Evolutionary conservation across 495 filamentous ascomycete species (phyloP).

Genomic region (Talaromyces thailandensis): DNA sequence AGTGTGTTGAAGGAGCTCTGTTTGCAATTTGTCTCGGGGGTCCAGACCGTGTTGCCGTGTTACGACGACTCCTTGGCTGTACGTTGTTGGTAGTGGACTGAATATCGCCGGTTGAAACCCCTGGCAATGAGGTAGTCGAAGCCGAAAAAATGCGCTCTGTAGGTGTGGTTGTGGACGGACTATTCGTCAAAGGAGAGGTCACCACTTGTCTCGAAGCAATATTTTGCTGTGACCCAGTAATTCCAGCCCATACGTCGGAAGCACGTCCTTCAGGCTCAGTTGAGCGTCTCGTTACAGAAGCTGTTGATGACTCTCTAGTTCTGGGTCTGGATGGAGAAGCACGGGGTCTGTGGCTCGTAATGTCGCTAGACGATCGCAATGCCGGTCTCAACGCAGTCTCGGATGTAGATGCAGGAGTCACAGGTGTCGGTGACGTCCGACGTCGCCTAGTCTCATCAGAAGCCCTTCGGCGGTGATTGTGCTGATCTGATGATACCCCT

Average conservation of each 20-base stretch:
- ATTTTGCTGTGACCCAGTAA: slow-evolving; percentile 14
- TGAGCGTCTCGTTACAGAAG: slow-evolving; percentile 23
- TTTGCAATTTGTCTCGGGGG: slow-evolving; percentile 25
- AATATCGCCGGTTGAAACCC: not conserved
- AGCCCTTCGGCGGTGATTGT: slow-evolving; percentile 36
- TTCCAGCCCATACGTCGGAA: slow-evolving; percentile 23
- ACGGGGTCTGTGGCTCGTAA: slow-evolving; percentile 27
- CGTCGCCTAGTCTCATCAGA: slow-evolving; percentile 38
- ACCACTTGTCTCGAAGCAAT: slow-evolving; percentile 13
- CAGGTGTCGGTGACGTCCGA: slow-evolving; percentile 26
- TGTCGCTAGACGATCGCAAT: slow-evolving; percentile 32
- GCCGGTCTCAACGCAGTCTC: slow-evolving; percentile 29
- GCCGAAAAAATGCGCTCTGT: not conserved
- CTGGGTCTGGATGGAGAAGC: slow-evolving; percentile 14
- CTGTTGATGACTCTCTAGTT: slow-evolving; percentile 15
- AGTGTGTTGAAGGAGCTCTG: slow-evolving; percentile 34
- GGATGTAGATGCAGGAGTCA: slow-evolving; percentile 27
- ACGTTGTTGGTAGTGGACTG: slow-evolving; percentile 11
- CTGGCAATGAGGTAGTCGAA: slow-evolving; percentile 1
- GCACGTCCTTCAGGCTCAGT: slow-evolving; percentile 28
- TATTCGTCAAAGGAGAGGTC: slow-evolving; percentile 11
- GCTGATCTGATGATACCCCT: slow-evolving; percentile 29
- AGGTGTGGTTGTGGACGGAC: not conserved
- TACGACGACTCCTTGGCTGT: slow-evolving; percentile 8
- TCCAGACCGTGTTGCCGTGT: slow-evolving; percentile 17